Base-by-base conservation (phyloP, 1,284 basidiomycete species). In the Ceratobasidium sp. region DNA sequence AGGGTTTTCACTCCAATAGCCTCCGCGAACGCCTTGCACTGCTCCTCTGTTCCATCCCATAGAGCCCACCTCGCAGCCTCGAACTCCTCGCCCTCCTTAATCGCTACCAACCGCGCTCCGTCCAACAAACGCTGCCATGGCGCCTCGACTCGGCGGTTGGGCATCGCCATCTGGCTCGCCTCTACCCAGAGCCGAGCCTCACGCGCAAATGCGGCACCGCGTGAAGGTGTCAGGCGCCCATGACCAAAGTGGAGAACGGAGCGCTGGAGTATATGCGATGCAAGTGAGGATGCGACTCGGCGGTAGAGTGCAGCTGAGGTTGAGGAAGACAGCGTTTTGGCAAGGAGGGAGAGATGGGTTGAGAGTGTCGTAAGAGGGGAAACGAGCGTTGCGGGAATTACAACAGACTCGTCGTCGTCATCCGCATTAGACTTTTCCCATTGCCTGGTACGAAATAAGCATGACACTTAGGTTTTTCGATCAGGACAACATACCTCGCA, bases 131-230 rank as follows among this genome's bases (percentile, higher is more conserved):
- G 85, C 71, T 85, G 82, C 94, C 94, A 96, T 1, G 93, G 91
- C 0, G 85, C 85, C 78, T 92, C 89, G 4, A 88, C 83, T 14
- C 88, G 83, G 30, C 81, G 73, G 13, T 81, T 80, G 38, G 82
- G 84, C 63, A 93, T 80, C 1, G 88, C 89, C 28, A 84, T 81
- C 46, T 87, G 85, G 73, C 89, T 63, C 1, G 91, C 90, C 79
- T 93, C 89, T 0, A 89, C 85, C 93, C 93, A 96, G 21, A 94
- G 83, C 76, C 89, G 87, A 74, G 90, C 88, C 80, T 96, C 93
- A 0, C 86, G 85, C 35, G 84, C 83, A 23, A 95, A 85, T 13
- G 81, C 80, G 77, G 83, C 86, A 58, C 86, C 90, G 72, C 88
- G 89, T 43, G 79, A 79, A 23, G 83, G 80, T 66, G 84, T 84